Evolutionary conservation across 2,329 filamentous ascomycete genomes (phyloP), one percentile per base, ranked within the genome.

Genomic region (Xylaria sp.): DNA sequence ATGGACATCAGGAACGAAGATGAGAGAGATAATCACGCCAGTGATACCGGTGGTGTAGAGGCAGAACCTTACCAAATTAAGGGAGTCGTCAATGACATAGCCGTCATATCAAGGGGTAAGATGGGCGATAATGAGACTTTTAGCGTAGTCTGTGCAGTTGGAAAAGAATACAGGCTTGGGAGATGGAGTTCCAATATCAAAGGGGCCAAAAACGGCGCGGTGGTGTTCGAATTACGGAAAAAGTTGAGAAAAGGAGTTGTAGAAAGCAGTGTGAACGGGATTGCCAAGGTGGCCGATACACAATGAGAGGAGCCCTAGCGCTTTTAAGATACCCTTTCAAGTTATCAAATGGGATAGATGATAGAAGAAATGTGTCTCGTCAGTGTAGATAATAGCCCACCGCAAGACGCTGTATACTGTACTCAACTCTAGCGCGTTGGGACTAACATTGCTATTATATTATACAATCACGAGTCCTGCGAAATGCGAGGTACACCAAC

Each of bases 1-100:
- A 75, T 78, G 42, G 78, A 78, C 48, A 72, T 75, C 29, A 75
- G 78, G 44, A 69, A 73, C 48, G 71, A 75, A 27, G 50, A 63
- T 8, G 63, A 70, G 16, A 29, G 32, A 10, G 25, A 71, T 27
- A 65, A 73, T 50, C 62, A 74, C 68, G 77, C 67, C 63, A 68
- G 69, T 10, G 69, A 68, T n/a, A 58, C 73, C 5, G 73, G 77
- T 44, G 65, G 60, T n/a, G 61, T 50, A 21, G 16, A 29, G 2
- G 18, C 44, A 27, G 42, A 55, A 40, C 73, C 66, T 1, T 76
- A 73, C 69, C 66, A 71, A 21, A 85, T 94, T 63, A 88, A 87
- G 74, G 96, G 96, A 50, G 86, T 98, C 8, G 85, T 99, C 73
- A 99, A 98, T 77, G 94, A 93, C 74, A 91, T 99, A 68, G 89